A percentile compares a stretch with the other conserved stretches of the same genome.
phyloP scores from a whole-genome alignment of 352 stramenopile genomes.

The Thalassiosira allenii region DNA sequence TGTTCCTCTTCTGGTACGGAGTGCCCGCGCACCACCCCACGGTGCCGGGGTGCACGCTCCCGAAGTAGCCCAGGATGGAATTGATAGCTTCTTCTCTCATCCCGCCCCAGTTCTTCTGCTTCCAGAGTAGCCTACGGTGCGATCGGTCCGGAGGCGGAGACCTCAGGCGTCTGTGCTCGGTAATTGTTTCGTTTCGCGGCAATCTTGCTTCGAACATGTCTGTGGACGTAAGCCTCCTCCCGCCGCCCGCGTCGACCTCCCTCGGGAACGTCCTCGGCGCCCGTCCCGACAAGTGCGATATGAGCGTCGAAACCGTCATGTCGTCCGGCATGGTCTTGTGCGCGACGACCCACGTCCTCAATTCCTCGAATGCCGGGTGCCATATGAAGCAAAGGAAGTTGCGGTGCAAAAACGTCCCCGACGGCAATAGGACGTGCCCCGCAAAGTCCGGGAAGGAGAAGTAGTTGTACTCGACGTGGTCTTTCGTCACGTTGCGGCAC shows the following conservation, averaged over 20 bases:
- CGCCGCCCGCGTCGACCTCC: conserved; percentile 35
- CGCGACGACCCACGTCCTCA: conserved; percentile 70
- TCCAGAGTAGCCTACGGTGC: conserved; percentile 53
- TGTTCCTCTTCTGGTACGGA: conserved; percentile 39
- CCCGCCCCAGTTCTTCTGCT: conserved; percentile 77
- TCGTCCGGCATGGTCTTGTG: conserved; percentile 86
- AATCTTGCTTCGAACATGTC: too few species aligned
- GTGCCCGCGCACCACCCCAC: conserved; percentile 83
- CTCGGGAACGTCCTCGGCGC: conserved; percentile 72
- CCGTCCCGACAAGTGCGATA: conserved; percentile 75
- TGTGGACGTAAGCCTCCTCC: conserved; percentile 22
- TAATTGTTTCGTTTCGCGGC: neutral
- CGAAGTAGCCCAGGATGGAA: conserved; percentile 82
- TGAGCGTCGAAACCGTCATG: conserved; percentile 80
- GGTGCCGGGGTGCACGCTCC: conserved; percentile 76
- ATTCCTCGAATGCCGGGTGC: conserved; percentile 82
- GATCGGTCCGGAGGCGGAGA: conserved; percentile 37
- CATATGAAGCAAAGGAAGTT: conserved; percentile 87
- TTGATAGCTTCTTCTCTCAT: conserved; percentile 80
- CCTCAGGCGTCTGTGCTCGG: conserved; percentile 2
- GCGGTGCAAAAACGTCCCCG: conserved; percentile 75
- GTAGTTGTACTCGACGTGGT: conserved; percentile 83
- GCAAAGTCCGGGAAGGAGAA: conserved; percentile 81
- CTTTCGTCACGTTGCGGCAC: conserved; percentile 58
- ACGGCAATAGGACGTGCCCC: conserved; percentile 82